Percentiles rank a stretch among this genome's conserved stretches.
Conservation (phyloP, 495 filamentous ascomycete species). For the Corynascus novoguineensis region DNA sequence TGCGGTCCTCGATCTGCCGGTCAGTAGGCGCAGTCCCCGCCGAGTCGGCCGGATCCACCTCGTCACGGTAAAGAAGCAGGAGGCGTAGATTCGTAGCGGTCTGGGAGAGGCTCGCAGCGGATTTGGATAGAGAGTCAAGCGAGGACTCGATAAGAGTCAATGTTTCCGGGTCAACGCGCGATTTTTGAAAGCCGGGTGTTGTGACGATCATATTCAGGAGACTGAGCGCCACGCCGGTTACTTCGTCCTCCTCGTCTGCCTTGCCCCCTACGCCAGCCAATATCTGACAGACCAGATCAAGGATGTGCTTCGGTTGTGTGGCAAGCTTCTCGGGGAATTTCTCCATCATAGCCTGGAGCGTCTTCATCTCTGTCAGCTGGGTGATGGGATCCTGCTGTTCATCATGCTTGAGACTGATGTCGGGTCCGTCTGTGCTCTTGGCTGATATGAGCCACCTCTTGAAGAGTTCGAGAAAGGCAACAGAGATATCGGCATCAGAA, state of each 20-base stretch:
- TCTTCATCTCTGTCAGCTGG: slow-evolving; percentile 54
- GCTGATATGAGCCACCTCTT: slow-evolving; percentile 53
- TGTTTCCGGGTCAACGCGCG: slow-evolving; percentile 38
- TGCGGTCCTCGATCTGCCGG: slow-evolving; percentile 56
- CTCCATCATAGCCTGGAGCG: slow-evolving; percentile 62
- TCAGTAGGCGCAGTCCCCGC: slow-evolving; percentile 30
- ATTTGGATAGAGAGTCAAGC: slow-evolving; percentile 40
- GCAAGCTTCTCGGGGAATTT: slow-evolving; percentile 64
- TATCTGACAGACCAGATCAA: slow-evolving; percentile 57
- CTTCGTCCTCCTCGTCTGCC: slow-evolving; percentile 40
- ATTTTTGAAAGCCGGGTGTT: slow-evolving; percentile 54
- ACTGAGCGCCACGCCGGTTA: slow-evolving; percentile 56
- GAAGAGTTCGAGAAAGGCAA: slow-evolving; percentile 59
- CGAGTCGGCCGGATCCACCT: slow-evolving; percentile 38
- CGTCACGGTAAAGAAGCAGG: slow-evolving; percentile 52
- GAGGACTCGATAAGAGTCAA: slow-evolving; percentile 49
- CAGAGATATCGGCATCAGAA: slow-evolving; percentile 54
- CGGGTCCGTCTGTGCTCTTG: slow-evolving; percentile 4
- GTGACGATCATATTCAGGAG: slow-evolving; percentile 62
- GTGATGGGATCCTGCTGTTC: slow-evolving; percentile 37
- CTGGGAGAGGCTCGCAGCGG: slow-evolving; percentile 32
- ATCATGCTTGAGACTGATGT: slow-evolving; percentile 28
- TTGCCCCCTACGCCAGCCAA: slow-evolving; percentile 31
- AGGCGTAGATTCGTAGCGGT: slow-evolving; percentile 55
- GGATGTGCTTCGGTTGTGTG: slow-evolving; percentile 54